Percentiles rank a stretch among this genome's conserved stretches.
phyloP scores from a whole-genome alignment of 2,329 filamentous ascomycete species.

The Septoria linicola region DNA sequence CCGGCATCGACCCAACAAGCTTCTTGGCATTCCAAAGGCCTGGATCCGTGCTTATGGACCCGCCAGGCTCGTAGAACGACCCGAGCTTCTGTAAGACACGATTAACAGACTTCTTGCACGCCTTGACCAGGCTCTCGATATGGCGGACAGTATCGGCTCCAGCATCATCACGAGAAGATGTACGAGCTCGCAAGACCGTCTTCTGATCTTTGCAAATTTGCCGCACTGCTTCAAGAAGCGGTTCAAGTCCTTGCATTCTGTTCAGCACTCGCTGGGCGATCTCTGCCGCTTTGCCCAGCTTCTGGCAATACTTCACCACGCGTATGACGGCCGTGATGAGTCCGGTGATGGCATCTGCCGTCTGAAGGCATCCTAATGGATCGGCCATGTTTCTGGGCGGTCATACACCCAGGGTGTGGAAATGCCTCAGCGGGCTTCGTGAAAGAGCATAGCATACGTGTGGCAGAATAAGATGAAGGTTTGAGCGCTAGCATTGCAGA shows the following conservation, averaged over 20 bases:
- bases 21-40: conserved; percentile 3
- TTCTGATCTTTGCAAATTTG: background rate
- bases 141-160: background rate
- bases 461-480: too few species aligned
- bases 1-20: background rate
- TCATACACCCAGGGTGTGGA: background rate
- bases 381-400: background rate
- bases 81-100: conserved; percentile 4
- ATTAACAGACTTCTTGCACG: background rate
- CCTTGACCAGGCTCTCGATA: background rate
- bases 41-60: background rate
- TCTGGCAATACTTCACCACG: conserved; percentile 3
- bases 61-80: background rate
- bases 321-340: conserved; percentile 5
- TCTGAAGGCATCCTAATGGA: background rate
- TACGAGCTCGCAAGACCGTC: background rate
- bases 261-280: background rate
- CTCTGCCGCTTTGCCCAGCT: background rate
- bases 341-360: conserved; percentile 3
- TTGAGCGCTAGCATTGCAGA: too few species aligned
- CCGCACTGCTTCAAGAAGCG: background rate
- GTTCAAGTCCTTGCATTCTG: background rate
- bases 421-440: background rate
- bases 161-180: too few species aligned
- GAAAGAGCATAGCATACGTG: background rate